A percentile compares a stretch with the other conserved stretches of the same genome.
Conservation (phyloP, 768 basidiomycete species). For the Antrodiella citrinella region DNA sequence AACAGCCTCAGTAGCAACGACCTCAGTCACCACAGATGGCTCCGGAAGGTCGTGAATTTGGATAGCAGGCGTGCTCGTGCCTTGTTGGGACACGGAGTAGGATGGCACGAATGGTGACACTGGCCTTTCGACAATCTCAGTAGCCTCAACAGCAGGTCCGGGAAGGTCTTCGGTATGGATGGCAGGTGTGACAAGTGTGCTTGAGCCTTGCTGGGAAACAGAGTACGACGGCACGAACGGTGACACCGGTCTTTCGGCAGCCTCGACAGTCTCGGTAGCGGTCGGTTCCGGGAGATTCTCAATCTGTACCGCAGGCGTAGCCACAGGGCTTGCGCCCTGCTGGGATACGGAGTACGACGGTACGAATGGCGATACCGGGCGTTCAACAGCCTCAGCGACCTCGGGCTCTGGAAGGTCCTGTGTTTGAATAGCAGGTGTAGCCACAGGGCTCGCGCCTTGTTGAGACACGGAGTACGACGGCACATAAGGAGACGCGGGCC, state of each 20-base stretch:
- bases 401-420: slow-evolving; percentile 15
- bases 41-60: slow-evolving; percentile 12
- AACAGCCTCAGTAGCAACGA: background rate
- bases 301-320: too few relatives aligned
- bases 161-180: slow-evolving; percentile 11
- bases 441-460: slow-evolving; percentile 16
- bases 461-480: slow-evolving; percentile 27
- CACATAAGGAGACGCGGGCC: slow-evolving; percentile 23
- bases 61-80: slow-evolving; percentile 12
- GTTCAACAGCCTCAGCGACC: too few relatives aligned
- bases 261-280: background rate
- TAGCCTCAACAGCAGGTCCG: too few relatives aligned
- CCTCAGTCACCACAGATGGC: too few relatives aligned
- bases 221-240: slow-evolving; percentile 29
- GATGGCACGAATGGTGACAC: slow-evolving; percentile 27
- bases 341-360: slow-evolving; percentile 2
- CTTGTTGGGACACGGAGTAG: slow-evolving; percentile 24
- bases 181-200: too few relatives aligned
- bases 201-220: slow-evolving; percentile 20
- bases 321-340: slow-evolving; percentile 1
- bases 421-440: too few relatives aligned
- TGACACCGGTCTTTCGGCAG: slow-evolving; percentile 14
- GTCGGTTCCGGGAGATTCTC: background rate
- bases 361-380: background rate
- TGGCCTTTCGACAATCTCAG: slow-evolving; percentile 8